These are phyloP conservation scores for Monosporascus sp. DNA, from an alignment of 2,329 filamentous ascomycete genomes.

Conservation along the genomic window DNA sequence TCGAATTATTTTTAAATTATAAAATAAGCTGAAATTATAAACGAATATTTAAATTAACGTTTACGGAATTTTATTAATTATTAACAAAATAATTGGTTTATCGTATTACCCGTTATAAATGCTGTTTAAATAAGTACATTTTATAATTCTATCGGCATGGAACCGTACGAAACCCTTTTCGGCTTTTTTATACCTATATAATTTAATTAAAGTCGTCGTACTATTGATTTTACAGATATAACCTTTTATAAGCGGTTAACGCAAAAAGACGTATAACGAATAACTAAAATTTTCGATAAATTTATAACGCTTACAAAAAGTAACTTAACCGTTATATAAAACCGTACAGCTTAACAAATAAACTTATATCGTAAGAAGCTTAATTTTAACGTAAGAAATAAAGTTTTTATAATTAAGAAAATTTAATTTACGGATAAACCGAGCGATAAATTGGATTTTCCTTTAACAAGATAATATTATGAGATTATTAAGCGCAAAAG, in stretches of 20 bases:
- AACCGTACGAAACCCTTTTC: not conserved
- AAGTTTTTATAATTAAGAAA: too few species aligned
- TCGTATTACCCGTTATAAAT: not conserved
- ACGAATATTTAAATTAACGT: not conserved
- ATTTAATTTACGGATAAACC: too few species aligned
- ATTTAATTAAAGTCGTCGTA: not conserved
- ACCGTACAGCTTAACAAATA: too few species aligned
- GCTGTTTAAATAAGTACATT: not conserved
- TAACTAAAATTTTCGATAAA: too few species aligned
- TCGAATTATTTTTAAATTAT: not conserved
- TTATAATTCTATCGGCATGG: not conserved
- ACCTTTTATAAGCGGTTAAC: not conserved
- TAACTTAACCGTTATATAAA: too few species aligned
- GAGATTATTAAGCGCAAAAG: too few species aligned
- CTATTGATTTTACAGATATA: not conserved
- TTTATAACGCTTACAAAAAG: too few species aligned
- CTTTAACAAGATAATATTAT: too few species aligned
- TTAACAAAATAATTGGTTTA: not conserved
- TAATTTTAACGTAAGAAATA: too few species aligned
- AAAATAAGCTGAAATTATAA: not conserved
- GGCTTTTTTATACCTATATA: not conserved
- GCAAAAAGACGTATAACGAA: not conserved
- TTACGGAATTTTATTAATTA: not conserved
- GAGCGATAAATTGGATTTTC: too few species aligned
- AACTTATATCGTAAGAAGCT: too few species aligned